A percentile compares a stretch with the other conserved stretches of the same genome.
Evolutionary conservation across 306 rosid genomes (phyloP).

Genomic region (Sphenostylis stenocarpa): DNA sequence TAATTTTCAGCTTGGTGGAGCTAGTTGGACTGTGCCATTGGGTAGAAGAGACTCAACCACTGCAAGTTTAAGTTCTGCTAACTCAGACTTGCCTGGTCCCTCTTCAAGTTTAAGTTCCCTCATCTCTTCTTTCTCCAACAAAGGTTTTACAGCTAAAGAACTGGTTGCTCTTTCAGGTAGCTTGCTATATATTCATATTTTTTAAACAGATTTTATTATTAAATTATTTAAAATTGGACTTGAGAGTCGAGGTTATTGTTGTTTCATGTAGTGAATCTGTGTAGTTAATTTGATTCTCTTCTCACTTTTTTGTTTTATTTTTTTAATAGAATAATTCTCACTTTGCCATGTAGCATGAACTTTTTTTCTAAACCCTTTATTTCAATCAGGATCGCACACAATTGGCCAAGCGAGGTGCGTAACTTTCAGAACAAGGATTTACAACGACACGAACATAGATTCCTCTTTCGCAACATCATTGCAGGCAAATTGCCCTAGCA

Average conservation of each 20-base stretch:
- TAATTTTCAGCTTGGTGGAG: constrained; percentile 56
- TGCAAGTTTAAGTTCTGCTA: constrained; percentile 55
- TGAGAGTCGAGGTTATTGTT: neutral
- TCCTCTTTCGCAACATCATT: constrained; percentile 43
- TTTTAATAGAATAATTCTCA: too few species aligned
- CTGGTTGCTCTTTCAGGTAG: constrained; percentile 68
- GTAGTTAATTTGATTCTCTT: neutral
- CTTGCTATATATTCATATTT: neutral
- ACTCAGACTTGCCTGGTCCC: constrained; percentile 55
- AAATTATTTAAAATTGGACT: neutral
- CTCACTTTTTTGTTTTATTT: neutral
- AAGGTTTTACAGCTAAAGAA: constrained; percentile 53
- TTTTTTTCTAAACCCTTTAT: neutral
- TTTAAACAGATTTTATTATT: neutral
- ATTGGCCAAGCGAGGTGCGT: constrained; percentile 55
- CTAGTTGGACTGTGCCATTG: constrained; percentile 49
- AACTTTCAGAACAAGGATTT: constrained; percentile 47
- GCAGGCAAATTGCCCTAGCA: constrained; percentile 47
- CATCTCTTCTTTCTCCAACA: constrained; percentile 51
- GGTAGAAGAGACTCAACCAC: constrained; percentile 81
- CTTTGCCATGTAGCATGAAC: neutral
- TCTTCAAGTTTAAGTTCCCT: constrained; percentile 40
- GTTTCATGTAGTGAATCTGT: too few species aligned
- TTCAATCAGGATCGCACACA: constrained; percentile 56
- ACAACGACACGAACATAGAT: constrained; percentile 65